Conservation (phyloP, 1,284 basidiomycete species). For the Microbotryum intermedium region DNA sequence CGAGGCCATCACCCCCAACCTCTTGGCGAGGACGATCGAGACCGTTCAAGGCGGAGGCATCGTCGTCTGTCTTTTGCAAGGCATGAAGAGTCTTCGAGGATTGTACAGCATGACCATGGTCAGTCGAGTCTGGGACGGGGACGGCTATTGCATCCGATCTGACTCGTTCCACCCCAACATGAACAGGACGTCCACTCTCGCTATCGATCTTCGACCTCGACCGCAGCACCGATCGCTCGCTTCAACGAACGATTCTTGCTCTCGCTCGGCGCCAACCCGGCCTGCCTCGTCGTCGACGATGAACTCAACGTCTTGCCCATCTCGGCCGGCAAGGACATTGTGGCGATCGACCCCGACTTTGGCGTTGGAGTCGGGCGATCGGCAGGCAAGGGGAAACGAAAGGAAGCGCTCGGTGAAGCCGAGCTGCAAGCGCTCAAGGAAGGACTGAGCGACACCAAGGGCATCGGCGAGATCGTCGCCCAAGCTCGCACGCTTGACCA, state of each 20-base stretch:
- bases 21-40: slow-evolving; percentile 93
- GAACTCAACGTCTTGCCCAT: slow-evolving; percentile 97
- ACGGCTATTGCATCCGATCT: too few relatives aligned
- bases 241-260: slow-evolving; percentile 99
- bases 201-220: slow-evolving; percentile 68
- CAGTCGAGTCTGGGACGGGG: too few relatives aligned
- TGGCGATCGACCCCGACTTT: slow-evolving; percentile 52
- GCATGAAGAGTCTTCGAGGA: slow-evolving; percentile 88
- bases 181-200: slow-evolving; percentile 81
- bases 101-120: slow-evolving; percentile 97
- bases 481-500: slow-evolving; percentile 84
- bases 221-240: slow-evolving; percentile 79
- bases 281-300: slow-evolving; percentile 91
- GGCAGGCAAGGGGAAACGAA: slow-evolving; percentile 48
- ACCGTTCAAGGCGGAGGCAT: slow-evolving; percentile 96
- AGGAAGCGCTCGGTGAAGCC: slow-evolving; percentile 40
- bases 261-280: slow-evolving; percentile 78
- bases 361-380: slow-evolving; percentile 32
- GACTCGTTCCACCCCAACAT: background rate
- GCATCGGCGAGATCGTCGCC: slow-evolving; percentile 79
- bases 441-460: slow-evolving; percentile 71
- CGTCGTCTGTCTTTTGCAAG: slow-evolving; percentile 84
- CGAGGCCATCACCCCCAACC: slow-evolving; percentile 95
- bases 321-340: slow-evolving; percentile 90
- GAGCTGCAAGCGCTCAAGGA: slow-evolving; percentile 78